Conservation (phyloP, 2,329 filamentous ascomycete genomes). For the Pleoardoris graminearum region DNA sequence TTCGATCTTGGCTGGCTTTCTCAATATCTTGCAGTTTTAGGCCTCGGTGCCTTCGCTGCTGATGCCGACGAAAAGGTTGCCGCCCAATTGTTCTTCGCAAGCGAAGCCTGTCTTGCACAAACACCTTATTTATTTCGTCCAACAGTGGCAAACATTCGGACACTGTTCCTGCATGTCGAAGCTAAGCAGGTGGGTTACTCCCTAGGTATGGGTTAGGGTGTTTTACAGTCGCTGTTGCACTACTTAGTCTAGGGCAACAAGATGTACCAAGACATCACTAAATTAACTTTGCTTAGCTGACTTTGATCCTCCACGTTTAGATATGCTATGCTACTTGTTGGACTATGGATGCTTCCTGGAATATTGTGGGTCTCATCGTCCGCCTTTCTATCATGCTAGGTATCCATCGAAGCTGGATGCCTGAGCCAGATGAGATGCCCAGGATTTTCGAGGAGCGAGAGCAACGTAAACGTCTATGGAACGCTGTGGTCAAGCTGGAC, state of each 20-base stretch:
- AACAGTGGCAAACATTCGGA: constrained; percentile 16
- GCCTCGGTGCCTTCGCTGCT: constrained; percentile 22
- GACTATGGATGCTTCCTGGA: constrained; percentile 27
- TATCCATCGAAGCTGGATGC: constrained; percentile 19
- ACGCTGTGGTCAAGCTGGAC: constrained; percentile 23
- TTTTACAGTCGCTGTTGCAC: too few relatives aligned
- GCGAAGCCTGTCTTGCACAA: constrained; percentile 26
- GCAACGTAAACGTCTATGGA: constrained; percentile 22
- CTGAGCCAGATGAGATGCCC: constrained; percentile 11
- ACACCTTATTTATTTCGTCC: constrained; percentile 27
- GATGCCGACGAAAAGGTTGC: constrained; percentile 3
- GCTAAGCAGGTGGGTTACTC: constrained; percentile 21
- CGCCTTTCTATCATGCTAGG: constrained; percentile 25
- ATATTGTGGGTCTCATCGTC: constrained; percentile 21
- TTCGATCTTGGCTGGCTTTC: constrained; percentile 22
- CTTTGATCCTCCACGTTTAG: too few relatives aligned
- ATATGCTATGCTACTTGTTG: constrained; percentile 26
- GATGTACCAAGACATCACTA: too few relatives aligned
- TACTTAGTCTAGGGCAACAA: too few relatives aligned
- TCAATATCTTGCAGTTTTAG: constrained; percentile 22
- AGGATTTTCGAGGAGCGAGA: constrained; percentile 13
- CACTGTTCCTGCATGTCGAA: constrained; percentile 26
- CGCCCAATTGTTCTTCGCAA: constrained; percentile 23
- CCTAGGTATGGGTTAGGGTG: too few relatives aligned
- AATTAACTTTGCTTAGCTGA: too few relatives aligned